A percentile compares a stretch with the other conserved stretches of the same genome.
Evolutionary conservation across 306 rosid genomes (phyloP).

Genomic region (Pyrus pyrifolia): DNA sequence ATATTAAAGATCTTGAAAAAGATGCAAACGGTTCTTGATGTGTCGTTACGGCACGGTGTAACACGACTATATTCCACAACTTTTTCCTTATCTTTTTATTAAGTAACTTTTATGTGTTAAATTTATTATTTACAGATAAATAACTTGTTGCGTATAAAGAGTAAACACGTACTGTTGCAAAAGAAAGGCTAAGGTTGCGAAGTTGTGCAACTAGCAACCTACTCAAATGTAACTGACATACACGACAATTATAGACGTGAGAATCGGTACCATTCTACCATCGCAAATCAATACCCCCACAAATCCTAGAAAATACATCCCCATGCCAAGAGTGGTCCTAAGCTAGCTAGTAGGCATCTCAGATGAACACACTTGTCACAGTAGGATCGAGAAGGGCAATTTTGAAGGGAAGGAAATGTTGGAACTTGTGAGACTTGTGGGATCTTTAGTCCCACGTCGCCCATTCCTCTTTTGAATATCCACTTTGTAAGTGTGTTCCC

Average conservation of each 20-base stretch:
- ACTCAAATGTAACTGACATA: not conserved
- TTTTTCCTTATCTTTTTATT: too few relatives aligned
- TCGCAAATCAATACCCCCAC: not conserved
- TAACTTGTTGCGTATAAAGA: too few relatives aligned
- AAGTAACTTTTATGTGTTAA: too few relatives aligned
- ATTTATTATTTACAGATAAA: too few relatives aligned
- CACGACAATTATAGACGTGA: not conserved
- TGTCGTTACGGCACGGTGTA: not conserved
- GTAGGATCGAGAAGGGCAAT: conserved; percentile 1
- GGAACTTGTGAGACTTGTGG: too few relatives aligned
- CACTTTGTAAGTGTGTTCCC: too few relatives aligned
- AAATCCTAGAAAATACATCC: not conserved
- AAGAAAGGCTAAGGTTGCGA: too few relatives aligned
- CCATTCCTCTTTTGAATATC: too few relatives aligned
- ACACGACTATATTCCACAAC: too few relatives aligned
- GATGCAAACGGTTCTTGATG: not conserved
- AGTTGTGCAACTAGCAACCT: not conserved
- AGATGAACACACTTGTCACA: not conserved
- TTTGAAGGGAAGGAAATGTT: not conserved
- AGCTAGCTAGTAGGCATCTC: not conserved
- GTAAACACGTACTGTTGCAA: too few relatives aligned
- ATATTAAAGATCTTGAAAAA: too few relatives aligned
- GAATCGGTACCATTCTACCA: not conserved
- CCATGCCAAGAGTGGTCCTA: not conserved
- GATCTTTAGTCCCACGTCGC: too few relatives aligned